Evolutionary conservation across 164 flowering plant genomes (phyloP).

Genomic region (Dillenia suffruticosa): DNA sequence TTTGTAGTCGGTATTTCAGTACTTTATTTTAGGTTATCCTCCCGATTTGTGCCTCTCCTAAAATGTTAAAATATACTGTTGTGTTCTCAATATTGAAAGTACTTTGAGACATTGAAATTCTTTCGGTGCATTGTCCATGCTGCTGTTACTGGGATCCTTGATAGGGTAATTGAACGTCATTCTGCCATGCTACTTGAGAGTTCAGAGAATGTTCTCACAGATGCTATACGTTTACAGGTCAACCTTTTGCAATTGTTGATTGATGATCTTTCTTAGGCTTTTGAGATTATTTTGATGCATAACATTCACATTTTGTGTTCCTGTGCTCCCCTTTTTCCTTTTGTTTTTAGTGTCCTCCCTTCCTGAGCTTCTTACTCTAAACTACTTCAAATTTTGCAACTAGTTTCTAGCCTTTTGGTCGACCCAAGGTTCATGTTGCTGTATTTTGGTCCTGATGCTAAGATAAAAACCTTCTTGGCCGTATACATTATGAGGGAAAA

Average conservation of each 20-base stretch:
- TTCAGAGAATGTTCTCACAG: slow-evolving; percentile 45
- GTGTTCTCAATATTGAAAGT: too few relatives aligned
- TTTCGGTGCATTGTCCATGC: slow-evolving; percentile 75
- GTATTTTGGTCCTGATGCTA: slow-evolving; percentile 55
- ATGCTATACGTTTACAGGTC: slow-evolving; percentile 76
- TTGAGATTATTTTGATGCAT: neutral
- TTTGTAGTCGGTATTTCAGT: too few relatives aligned
- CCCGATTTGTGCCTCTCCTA: too few relatives aligned
- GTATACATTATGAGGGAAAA: too few relatives aligned
- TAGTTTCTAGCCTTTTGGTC: slow-evolving; percentile 73
- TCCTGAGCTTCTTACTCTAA: slow-evolving; percentile 11
- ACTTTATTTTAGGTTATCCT: too few relatives aligned
- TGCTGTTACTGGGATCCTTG: slow-evolving; percentile 41
- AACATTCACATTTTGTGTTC: neutral
- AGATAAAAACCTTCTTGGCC: slow-evolving; percentile 35
- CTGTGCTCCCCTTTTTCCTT: neutral
- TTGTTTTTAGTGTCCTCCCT: neutral
- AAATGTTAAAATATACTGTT: too few relatives aligned
- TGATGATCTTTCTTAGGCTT: neutral
- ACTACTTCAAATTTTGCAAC: slow-evolving; percentile 39
- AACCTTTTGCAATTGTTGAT: neutral
- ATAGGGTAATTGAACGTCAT: slow-evolving; percentile 14
- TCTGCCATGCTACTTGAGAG: slow-evolving; percentile 23
- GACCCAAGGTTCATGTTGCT: slow-evolving; percentile 63
- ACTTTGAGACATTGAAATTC: too few relatives aligned